Percentiles rank a stretch among this genome's conserved stretches.
Conservation (phyloP, 176 grass and related monocot genomes). For the Oryza officinalis region DNA sequence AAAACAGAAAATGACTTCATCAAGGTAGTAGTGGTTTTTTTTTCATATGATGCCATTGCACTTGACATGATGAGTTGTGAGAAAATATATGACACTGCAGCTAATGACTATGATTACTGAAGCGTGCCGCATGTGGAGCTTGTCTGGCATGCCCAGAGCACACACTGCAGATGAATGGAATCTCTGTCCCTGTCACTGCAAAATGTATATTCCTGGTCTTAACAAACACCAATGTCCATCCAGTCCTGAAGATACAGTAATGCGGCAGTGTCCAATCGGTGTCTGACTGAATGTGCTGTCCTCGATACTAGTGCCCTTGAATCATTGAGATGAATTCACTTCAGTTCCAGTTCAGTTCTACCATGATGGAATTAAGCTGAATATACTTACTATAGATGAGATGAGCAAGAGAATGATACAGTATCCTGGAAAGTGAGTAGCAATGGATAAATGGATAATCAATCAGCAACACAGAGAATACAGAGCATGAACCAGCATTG, state of each 20-base stretch:
- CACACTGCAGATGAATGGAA: slow-evolving; percentile 22
- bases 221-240: background rate
- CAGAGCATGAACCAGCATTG: background rate
- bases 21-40: background rate
- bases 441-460: background rate
- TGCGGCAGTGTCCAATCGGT: background rate
- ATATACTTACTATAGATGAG: background rate
- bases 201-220: slow-evolving; percentile 29
- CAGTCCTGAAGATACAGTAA: background rate
- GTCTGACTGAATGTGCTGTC: background rate
- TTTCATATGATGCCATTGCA: background rate
- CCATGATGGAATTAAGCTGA: background rate
- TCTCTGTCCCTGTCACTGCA: slow-evolving; percentile 15
- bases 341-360: background rate
- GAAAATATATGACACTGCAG: too few species aligned
- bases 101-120: slow-evolving; percentile 5
- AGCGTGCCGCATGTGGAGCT: background rate
- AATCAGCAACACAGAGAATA: background rate
- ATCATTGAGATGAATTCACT: background rate
- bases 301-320: slow-evolving; percentile 3
- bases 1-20: background rate
- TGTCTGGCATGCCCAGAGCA: background rate
- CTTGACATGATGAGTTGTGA: background rate
- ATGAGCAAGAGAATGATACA: background rate
- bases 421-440: background rate